A percentile compares a stretch with the other conserved stretches of the same genome.
Conservation (phyloP, 352 stramenopile genomes). For the Phytopythium kandeliae region DNA sequence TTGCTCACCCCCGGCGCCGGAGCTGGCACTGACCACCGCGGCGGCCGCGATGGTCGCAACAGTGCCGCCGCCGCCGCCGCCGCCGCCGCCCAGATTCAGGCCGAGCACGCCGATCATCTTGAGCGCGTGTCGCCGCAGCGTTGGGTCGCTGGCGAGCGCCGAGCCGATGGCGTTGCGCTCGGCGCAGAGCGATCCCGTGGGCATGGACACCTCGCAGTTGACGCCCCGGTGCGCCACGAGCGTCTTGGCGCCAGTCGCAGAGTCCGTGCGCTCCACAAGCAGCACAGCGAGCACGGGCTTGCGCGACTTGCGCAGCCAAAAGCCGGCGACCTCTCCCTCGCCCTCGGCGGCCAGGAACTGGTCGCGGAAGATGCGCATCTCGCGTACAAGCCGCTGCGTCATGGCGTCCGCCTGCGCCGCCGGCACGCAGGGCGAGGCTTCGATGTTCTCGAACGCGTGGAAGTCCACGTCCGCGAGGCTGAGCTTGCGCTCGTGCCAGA, state of each 20-base stretch:
- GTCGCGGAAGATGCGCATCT: conserved; percentile 90
- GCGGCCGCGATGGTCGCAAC: conserved; percentile 4
- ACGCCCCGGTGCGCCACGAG: conserved; percentile 93
- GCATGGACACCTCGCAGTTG: conserved; percentile 98
- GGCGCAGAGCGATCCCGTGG: conserved; percentile 93
- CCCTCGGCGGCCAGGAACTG: conserved; percentile 73
- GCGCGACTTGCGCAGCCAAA: conserved; percentile 98
- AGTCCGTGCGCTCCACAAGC: conserved; percentile 87
- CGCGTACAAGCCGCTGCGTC: conserved; percentile 85
- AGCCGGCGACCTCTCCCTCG: conserved; percentile 88
- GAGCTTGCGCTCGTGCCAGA: conserved; percentile 96
- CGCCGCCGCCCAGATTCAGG: conserved; percentile 45
- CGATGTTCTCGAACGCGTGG: conserved; percentile 96
- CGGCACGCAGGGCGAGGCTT: conserved; percentile 90
- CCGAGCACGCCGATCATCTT: conserved; percentile 95
- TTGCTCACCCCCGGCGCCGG: neutral
- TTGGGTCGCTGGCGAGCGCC: conserved; percentile 92
- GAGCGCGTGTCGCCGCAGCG: conserved; percentile 88
- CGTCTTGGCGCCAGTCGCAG: conserved; percentile 28
- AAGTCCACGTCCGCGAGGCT: conserved; percentile 96
- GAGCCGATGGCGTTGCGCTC: conserved; percentile 98
- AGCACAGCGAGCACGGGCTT: conserved; percentile 98
- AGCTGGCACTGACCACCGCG: neutral
- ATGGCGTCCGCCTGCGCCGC: conserved; percentile 73
- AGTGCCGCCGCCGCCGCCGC: no score